Conservation (phyloP, 2,329 filamentous ascomycete species). For the Sclerotinia glacialis region DNA sequence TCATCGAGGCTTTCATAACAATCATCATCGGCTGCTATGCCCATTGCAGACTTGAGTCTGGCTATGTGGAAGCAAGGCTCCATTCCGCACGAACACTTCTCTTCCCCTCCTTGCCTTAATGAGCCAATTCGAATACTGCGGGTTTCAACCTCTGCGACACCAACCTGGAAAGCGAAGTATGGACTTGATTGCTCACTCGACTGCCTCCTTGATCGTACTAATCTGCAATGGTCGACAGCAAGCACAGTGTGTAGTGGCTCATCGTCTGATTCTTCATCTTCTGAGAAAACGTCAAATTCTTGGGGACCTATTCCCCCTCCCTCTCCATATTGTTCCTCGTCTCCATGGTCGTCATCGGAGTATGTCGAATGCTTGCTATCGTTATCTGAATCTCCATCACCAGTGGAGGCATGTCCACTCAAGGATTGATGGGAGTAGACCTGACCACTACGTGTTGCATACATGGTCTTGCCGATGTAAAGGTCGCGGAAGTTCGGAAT, state of each 20-base stretch:
- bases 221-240: slow-evolving; percentile 29
- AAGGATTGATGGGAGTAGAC: slow-evolving; percentile 17
- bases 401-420: slow-evolving; percentile 30
- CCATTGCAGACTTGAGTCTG: slow-evolving; percentile 19
- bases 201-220: slow-evolving; percentile 9
- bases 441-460: slow-evolving; percentile 29
- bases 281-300: slow-evolving; percentile 12
- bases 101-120: slow-evolving; percentile 20
- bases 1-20: slow-evolving; percentile 32
- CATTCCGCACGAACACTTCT: slow-evolving; percentile 30
- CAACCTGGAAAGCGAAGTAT: slow-evolving; percentile 37
- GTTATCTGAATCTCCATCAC: slow-evolving; percentile 24
- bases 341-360: slow-evolving; percentile 13
- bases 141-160: slow-evolving; percentile 32
- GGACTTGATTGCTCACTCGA: not conserved
- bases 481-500: slow-evolving; percentile 37
- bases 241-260: slow-evolving; percentile 32
- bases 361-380: slow-evolving; percentile 3
- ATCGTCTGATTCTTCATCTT: slow-evolving; percentile 19
- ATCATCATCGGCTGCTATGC: slow-evolving; percentile 8
- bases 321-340: slow-evolving; percentile 15
- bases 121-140: slow-evolving; percentile 33
- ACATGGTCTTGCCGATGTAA: slow-evolving; percentile 35
- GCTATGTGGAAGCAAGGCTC: slow-evolving; percentile 29
- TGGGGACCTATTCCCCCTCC: slow-evolving; percentile 7